A percentile compares a stretch with the other conserved stretches of the same genome.
phyloP scores from a whole-genome alignment of 192 early-diverging fungal species.

The Glomus cerebriforme region DNA sequence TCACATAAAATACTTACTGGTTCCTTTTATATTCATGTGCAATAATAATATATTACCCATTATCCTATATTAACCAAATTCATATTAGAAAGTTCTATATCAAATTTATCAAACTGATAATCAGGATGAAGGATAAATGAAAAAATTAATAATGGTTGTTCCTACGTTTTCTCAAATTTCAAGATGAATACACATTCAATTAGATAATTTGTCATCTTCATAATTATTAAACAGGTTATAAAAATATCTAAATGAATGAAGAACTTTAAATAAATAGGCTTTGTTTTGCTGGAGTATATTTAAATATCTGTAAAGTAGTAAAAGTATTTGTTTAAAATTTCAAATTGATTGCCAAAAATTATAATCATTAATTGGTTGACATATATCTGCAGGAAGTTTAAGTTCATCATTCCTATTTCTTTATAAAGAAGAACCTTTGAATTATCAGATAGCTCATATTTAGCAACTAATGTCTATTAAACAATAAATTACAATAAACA shows the following conservation, averaged over 20 bases:
- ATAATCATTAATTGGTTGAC: neutral
- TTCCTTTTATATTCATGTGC: slow-evolving; percentile 2
- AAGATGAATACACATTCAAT: neutral
- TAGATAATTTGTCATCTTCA: neutral
- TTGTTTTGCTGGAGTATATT: neutral
- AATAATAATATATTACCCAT: slow-evolving; percentile 27
- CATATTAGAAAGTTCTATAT: neutral
- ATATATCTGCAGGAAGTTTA: neutral
- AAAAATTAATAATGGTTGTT: neutral
- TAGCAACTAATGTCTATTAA: neutral
- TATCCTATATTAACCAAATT: neutral
- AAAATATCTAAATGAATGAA: neutral
- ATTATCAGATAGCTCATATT: slow-evolving; percentile 1
- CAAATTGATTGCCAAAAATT: neutral
- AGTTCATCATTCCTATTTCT: neutral
- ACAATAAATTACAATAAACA: slow-evolving; percentile 2
- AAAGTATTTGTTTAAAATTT: neutral
- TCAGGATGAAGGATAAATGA: slow-evolving; percentile 15
- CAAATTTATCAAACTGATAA: slow-evolving; percentile 1
- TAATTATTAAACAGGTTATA: neutral
- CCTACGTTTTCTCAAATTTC: neutral
- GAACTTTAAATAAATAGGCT: neutral
- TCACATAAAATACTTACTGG: slow-evolving; percentile 15
- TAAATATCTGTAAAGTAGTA: neutral
- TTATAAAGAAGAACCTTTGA: neutral